Evolutionary conservation across 345 rosid genomes (phyloP), one percentile per base, ranked within the genome.

Genomic region (Stellera chamaejasme): DNA sequence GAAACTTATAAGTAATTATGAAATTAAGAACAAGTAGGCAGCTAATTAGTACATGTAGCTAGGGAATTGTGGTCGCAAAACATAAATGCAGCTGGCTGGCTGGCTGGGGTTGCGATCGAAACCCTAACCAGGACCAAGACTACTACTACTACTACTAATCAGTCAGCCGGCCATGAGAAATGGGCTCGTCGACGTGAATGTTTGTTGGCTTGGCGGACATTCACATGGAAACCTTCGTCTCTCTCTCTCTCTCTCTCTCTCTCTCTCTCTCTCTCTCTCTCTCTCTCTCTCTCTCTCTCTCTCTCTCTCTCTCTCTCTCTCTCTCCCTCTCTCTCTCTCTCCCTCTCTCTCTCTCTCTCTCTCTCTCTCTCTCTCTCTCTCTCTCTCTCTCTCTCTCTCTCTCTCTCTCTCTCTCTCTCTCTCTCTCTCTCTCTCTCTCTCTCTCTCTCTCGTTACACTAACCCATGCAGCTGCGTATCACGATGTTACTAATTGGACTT

Each of bases 171-270:
- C 77, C 68, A 32, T 58, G 72, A 65, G 69, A 75, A 69, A 84
- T 64, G 66, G 62, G 69, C 39, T 8, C 39, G 58, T 74, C 80
- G 58, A 73, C 78, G 71, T 79, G 88, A 81, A 84, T 84, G 91
- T 81, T 79, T 73, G 91, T 79, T 77, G 69, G 75, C 23, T 79
- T 77, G 39, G 39, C 75, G 69, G 66, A 75, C 77, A 80, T 83
- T 72, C 83, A 80, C 84, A 66, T 78, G 71, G 74, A 77, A 78
- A 63, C 70, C 49, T 44, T 61, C 46, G 41, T 25, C 10, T 13
- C 13, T 9, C 13, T 41, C n/a, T 60, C 41, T 43, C 27, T 46
- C 16, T 61, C 25, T 19, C 14, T 48, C 45, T 26, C 16, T 28
- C 50, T 19, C 14, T 13, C 36, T 55, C 15, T 16, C 45, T 32